Evolutionary conservation across 305 asterid genomes (phyloP).

Genomic region (Coffea humblotiana): DNA sequence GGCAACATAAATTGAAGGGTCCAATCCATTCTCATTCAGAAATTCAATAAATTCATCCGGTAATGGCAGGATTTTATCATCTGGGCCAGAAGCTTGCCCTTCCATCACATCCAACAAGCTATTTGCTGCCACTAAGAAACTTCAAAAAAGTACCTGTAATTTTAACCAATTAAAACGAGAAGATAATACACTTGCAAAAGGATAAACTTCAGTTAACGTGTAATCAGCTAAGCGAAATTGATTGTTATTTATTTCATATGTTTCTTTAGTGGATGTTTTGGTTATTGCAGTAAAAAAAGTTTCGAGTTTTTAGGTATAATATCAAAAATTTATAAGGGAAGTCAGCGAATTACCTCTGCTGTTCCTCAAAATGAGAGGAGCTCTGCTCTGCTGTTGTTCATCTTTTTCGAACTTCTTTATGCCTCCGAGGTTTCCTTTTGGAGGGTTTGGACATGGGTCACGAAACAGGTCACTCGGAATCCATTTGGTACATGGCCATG

Average conservation of each 20-base stretch:
- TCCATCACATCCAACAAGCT: conserved; percentile 25
- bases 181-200: background rate
- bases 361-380: too few relatives aligned
- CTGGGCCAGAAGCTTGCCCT: conserved; percentile 29
- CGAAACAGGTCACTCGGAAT: too few relatives aligned
- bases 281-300: background rate
- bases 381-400: background rate
- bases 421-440: too few relatives aligned
- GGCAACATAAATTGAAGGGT: conserved; percentile 67
- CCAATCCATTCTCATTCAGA: conserved; percentile 67
- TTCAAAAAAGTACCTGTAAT: background rate
- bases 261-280: background rate
- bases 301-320: background rate
- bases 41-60: conserved; percentile 75
- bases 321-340: background rate
- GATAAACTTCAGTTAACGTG: background rate
- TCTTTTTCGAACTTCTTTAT: background rate
- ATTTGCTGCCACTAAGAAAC: background rate
- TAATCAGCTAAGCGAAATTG: background rate
- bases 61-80: conserved; percentile 37
- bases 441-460: too few relatives aligned
- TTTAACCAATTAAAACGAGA: background rate
- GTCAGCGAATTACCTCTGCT: background rate
- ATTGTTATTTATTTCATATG: background rate
- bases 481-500: too few relatives aligned